phyloP scores from a whole-genome alignment of 1,284 basidiomycete genomes.

The Ceratobasidium sp. region DNA sequence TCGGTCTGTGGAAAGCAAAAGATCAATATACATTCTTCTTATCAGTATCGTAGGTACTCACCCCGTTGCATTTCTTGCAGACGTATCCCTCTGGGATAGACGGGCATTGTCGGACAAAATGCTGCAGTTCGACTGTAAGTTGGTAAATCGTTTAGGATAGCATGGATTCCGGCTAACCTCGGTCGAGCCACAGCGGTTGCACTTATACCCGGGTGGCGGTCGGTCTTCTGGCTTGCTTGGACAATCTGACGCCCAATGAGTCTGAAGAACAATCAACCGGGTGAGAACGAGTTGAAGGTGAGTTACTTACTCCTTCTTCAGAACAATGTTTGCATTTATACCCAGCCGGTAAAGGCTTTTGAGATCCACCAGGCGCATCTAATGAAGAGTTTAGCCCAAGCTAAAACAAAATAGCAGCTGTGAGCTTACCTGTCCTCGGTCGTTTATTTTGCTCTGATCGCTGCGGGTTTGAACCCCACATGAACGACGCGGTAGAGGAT shows the following conservation, averaged over 20 bases:
- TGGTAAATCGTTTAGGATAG: conserved; percentile 14
- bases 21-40: too few species aligned
- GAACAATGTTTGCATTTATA: conserved; percentile 47
- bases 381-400: not conserved
- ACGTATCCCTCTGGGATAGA: conserved; percentile 77
- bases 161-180: conserved; percentile 65
- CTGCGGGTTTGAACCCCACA: conserved; percentile 33
- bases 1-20: conserved; percentile 66
- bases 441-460: conserved; percentile 30
- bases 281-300: not conserved
- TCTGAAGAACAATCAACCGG: not conserved
- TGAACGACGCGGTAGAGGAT: conserved; percentile 35
- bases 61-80: conserved; percentile 82
- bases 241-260: conserved; percentile 46
- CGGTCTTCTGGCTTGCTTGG: conserved; percentile 63
- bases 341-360: conserved; percentile 45
- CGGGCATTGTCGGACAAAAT: conserved; percentile 80
- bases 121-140: conserved; percentile 61
- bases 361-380: conserved; percentile 23
- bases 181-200: conserved; percentile 78
- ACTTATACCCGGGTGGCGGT: conserved; percentile 79
- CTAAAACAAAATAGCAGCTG: not conserved
- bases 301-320: conserved; percentile 36
- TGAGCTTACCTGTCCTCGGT: conserved; percentile 15
- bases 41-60: conserved; percentile 55